phyloP scores from a whole-genome alignment of 2,329 filamentous ascomycete species.

The Pseudopyrenochaeta lycopersici region DNA sequence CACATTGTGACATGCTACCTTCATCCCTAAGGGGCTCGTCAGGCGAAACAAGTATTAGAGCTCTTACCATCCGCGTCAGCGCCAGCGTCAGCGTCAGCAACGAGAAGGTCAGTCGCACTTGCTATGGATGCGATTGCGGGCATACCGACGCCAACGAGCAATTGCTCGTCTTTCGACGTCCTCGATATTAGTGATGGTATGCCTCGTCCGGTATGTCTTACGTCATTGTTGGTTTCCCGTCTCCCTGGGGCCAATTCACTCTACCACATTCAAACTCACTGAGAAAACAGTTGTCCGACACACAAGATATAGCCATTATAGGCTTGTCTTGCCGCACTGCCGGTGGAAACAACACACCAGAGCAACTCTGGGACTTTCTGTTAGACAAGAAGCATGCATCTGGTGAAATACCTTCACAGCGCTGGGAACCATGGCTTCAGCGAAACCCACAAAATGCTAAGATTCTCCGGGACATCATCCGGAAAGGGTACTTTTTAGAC shows the following conservation, averaged over 20 bases:
- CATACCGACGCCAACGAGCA: background rate
- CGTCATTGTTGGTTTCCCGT: background rate
- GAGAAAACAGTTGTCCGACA: background rate
- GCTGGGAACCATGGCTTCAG: slow-evolving; percentile 44
- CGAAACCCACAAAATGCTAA: slow-evolving; percentile 38
- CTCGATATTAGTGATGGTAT: background rate
- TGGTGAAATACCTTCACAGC: slow-evolving; percentile 37
- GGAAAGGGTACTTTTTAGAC: slow-evolving; percentile 34
- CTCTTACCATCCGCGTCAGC: too few relatives aligned
- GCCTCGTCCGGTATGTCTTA: background rate
- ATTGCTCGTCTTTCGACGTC: background rate
- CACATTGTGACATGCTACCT: too few relatives aligned
- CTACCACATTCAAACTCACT: background rate
- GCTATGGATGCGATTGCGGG: background rate
- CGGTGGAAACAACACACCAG: slow-evolving; percentile 39
- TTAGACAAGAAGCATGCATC: slow-evolving; percentile 38
- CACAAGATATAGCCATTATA: slow-evolving; percentile 42
- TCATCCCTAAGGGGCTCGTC: too few relatives aligned
- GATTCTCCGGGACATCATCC: background rate
- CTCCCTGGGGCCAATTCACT: background rate
- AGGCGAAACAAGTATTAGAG: too few relatives aligned
- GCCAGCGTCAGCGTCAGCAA: too few relatives aligned
- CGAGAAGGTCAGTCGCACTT: background rate
- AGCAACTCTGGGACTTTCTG: slow-evolving; percentile 46
- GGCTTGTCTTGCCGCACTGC: slow-evolving; percentile 46